Base-by-base conservation (phyloP, 2,329 filamentous ascomycete species). In the Alternaria conjuncta region DNA sequence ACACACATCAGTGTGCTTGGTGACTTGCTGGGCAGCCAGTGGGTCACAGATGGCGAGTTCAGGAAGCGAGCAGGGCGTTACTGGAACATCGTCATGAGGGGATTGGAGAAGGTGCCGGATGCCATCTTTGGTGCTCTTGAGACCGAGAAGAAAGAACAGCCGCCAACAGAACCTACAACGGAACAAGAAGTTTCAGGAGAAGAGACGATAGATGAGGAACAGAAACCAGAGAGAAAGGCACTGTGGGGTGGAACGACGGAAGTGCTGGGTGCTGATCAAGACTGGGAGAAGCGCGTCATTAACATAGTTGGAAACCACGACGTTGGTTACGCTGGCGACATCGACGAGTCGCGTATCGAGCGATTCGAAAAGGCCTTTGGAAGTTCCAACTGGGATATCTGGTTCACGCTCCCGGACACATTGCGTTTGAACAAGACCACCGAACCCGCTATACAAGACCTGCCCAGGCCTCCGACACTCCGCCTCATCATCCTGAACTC, bases 251-350 rank as follows among this genome's bases (percentile, higher is more conserved):
- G 67, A 5, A 77, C 67, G 12, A 67, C 72, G 15, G 81, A 85
- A 64, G 66, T 77, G 1, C 73, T 86, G 23, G 81, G 82, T 2
- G 67, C 67, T 50, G 84, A 87, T 61, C 80, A 83, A 6, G 79
- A 80, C 3, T 98, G 96, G 96, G 81, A 85, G n/a, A 86, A 84
- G 44, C 87, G 91, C 59, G 85, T 97, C 67, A 93, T 99, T 77
- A 96, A 97, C 71, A 88, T 98, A 25, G 94, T 90, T 0, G 96
- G 96, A 2, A 99, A 99, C 75, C 96, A 99, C 77, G 96, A 99
- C 79, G 90, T 99, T 74, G 96, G 96, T 32, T 99, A 99, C 78
- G 93, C 94, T 0, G 96, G 96, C 4, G 96, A 99, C 79, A 86
- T 98, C 65, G 93, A 91, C 44, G 82, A 86, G n/a, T 85, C 88